phyloP scores from a whole-genome alignment of 768 basidiomycete species.

The Pleurotus citrinopileatus region DNA sequence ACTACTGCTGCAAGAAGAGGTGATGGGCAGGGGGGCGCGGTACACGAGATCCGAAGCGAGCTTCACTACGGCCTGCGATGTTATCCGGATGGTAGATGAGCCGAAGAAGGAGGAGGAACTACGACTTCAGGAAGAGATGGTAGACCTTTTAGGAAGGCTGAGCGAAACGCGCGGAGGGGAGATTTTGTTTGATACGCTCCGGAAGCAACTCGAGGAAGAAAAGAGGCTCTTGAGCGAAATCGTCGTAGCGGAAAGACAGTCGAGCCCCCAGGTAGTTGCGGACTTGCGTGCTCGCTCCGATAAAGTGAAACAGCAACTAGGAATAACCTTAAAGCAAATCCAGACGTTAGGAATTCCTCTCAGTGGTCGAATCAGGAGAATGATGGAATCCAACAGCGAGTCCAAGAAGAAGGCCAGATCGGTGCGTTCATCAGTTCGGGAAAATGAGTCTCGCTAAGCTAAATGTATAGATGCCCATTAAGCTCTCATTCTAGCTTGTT shows the following conservation, averaged over 20 bases:
- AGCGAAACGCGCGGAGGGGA: constrained; percentile 30
- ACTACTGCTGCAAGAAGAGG: too few relatives aligned
- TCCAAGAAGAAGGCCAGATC: constrained; percentile 13
- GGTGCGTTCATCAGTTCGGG: neutral
- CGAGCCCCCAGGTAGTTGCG: neutral
- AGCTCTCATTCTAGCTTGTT: constrained; percentile 6
- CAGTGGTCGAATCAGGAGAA: constrained; percentile 15
- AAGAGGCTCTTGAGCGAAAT: neutral
- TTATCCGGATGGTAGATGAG: too few relatives aligned
- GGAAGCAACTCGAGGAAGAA: neutral
- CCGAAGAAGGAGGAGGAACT: too few relatives aligned
- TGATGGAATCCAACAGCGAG: constrained; percentile 13
- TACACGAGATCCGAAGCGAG: too few relatives aligned
- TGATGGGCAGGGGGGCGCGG: too few relatives aligned
- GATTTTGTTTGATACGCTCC: constrained; percentile 9
- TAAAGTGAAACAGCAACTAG: constrained; percentile 17
- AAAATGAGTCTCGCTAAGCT: neutral
- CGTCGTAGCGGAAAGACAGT: neutral
- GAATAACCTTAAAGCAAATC: constrained; percentile 19
- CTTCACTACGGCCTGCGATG: too few relatives aligned
- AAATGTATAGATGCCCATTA: neutral
- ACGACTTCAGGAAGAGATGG: constrained; percentile 21
- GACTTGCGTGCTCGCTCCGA: constrained; percentile 17
- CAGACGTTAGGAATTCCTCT: constrained; percentile 21
- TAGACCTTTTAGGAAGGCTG: constrained; percentile 21